Base-by-base conservation (phyloP, 2,329 filamentous ascomycete species). In the Teratosphaeriaceae sp. region DNA sequence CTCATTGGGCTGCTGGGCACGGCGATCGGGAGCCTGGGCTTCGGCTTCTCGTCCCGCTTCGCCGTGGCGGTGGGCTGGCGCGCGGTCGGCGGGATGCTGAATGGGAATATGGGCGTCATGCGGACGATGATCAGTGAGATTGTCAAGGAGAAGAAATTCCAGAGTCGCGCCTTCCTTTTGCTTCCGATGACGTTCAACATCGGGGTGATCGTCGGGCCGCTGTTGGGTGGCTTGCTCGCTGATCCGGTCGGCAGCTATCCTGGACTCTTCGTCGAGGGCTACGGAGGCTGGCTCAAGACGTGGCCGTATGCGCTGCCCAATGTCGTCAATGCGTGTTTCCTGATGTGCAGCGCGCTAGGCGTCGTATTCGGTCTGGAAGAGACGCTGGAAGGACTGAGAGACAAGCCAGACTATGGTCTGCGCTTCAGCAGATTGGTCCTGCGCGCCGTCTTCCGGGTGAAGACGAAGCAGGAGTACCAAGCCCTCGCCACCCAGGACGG, bases 1-100 rank as follows among this genome's bases (percentile, higher is more conserved):
- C 66, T 94, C 41, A 79, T 94, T 41, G 88, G 88, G 0, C 65
- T 94, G 21, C 56, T 79, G 2, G 88, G 88, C 0, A 88, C 82
- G 0, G 73, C 73, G 51, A 59, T 85, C 6, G 79, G 80, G 2
- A 79, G 76, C 44, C 56, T 85, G 16, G 83, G 82, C 0, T 85
- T 87, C 56, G 84, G 82, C 0, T 83, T 87, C 53, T 79, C 79
- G 2, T 70, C 69, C 21, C 80, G 71, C 3, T 87, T 88, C 56
- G 68, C 53, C 0, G 58, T 65, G 23, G 83, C 83, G 0, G 74
- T 82, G 1, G 70, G 79, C 35, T 88, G 84, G 68, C 70, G 85
- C 5, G 74, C 71, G 9, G 58, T 85, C 26, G 84, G 82, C 1
- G 85, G 85, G 0, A 67, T 76, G 9, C 62, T 85, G 38, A 87